Evolutionary conservation across 1,139 yeast species (phyloP).

Genomic region (Blastobotrys serpentis): DNA sequence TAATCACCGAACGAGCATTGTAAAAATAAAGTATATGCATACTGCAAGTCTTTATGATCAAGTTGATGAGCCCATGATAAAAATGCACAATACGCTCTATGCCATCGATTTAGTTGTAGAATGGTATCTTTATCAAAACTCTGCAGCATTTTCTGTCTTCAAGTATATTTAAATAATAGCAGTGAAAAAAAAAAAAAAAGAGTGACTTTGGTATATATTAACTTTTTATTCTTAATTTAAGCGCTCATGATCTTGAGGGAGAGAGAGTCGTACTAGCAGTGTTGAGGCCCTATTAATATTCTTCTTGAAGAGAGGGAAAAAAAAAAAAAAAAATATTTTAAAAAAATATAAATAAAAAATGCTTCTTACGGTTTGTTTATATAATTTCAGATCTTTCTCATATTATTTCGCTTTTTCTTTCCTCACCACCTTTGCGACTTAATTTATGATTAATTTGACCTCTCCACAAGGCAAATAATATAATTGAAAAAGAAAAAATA

Average conservation of each 20-base stretch:
- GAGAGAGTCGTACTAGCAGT: too few species aligned
- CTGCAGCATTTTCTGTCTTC: conserved; percentile 11
- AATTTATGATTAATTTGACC: conserved; percentile 5
- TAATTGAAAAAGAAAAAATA: not conserved
- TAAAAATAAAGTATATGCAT: conserved; percentile 18
- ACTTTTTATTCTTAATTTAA: not conserved
- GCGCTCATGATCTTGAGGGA: conserved; percentile 8
- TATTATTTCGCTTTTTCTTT: conserved; percentile 5
- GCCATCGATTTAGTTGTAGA: conserved; percentile 16
- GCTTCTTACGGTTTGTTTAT: not conserved
- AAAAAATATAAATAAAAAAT: not conserved
- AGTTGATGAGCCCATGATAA: conserved; percentile 12
- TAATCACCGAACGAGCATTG: conserved; percentile 20
- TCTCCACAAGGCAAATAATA: conserved; percentile 9
- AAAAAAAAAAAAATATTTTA: not conserved
- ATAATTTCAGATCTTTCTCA: not conserved
- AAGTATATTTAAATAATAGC: not conserved
- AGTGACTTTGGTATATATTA: conserved; percentile 5
- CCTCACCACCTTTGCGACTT: conserved; percentile 1
- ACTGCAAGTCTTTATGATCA: conserved; percentile 13
- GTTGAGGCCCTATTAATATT: not conserved
- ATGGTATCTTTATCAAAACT: conserved; percentile 19
- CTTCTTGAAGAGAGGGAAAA: not conserved
- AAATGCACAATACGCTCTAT: conserved; percentile 17
- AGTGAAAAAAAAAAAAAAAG: too few species aligned